Evolutionary conservation across 257 asterid species (phyloP).

Genomic region (Capsicum chinense): DNA sequence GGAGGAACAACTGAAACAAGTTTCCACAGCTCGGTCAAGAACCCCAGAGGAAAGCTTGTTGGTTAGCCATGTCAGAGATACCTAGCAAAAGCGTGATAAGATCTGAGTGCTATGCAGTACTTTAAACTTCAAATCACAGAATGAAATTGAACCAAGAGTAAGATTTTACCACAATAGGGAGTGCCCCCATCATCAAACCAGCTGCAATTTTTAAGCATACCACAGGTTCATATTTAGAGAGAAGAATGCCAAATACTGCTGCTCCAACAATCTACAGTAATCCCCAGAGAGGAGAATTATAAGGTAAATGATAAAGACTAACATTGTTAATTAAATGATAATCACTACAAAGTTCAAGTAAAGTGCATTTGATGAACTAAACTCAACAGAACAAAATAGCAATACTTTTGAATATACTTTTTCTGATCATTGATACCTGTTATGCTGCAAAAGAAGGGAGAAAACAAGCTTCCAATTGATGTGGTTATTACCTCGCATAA

Average conservation of each 20-base stretch:
- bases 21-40: conserved; percentile 67
- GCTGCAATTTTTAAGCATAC: conserved; percentile 81
- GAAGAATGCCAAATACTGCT: conserved; percentile 81
- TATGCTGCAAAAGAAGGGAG: neutral
- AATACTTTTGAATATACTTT: neutral
- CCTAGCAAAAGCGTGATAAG: conserved; percentile 45
- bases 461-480: neutral
- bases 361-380: neutral
- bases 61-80: conserved; percentile 80
- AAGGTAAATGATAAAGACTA: conserved; percentile 17
- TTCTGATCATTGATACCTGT: neutral
- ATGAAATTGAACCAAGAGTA: conserved; percentile 29
- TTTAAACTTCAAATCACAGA: conserved; percentile 21
- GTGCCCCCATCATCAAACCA: conserved; percentile 68
- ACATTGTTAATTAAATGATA: neutral
- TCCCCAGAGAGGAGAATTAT: conserved; percentile 27
- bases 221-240: conserved; percentile 73
- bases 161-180: conserved; percentile 73
- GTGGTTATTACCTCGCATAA: conserved; percentile 66
- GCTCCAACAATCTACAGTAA: conserved; percentile 82
- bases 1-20: conserved; percentile 50
- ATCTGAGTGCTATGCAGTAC: neutral
- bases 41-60: conserved; percentile 89
- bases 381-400: neutral
- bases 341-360: neutral